Base-by-base conservation (phyloP, 2,329 filamentous ascomycete genomes). In the Fusarium falciforme region DNA sequence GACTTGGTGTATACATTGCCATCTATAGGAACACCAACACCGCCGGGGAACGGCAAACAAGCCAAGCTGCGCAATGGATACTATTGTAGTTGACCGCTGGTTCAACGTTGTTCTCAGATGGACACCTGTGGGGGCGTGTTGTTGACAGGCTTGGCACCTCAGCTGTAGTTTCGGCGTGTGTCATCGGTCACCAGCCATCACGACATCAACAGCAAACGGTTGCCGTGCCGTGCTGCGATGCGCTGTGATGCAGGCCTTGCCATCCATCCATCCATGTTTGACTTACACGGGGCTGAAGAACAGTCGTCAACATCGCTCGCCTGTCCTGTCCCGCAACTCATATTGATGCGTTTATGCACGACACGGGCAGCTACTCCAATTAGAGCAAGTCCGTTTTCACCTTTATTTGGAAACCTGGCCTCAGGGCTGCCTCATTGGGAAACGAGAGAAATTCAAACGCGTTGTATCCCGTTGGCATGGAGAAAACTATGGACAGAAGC, bases 161-260 rank as follows among this genome's bases (percentile, higher is more conserved):
- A 49, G 44, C 38, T 57, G 58, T 25, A 10, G 12, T 57, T 27
- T 42, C 54, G 55, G 61, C 61, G 52, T 62, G 57, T 72, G 54
- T 67, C 52, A 67, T 55, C 38, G 14, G 14, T 38, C 17, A 31
- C 38, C 57, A 59, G 49, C 52, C 52, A 66, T 61, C 57, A 61
- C 66, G 38, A 54, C 68, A 66, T 70, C 35, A 70, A 29, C 25
- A 31, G 49, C 40, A 62, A 59, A 47, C 49, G 54, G 31, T 33
- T 35, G 33, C 42, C 12, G 12, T 44, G 42, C 42, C 42, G 42
- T 44, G 20, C 42, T 44, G 42, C 12, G 20, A 12, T 44, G 42
- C 16, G 42, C 8, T 57, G 31, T n/a, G 54, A 36, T 35, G 31
- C 31, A 35, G 52, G 52, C 35, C 52, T 35, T 25, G 52, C 31